Evolutionary conservation across 2,329 filamentous ascomycete species (phyloP).

Genomic region (Sodiomyces alkalinus): DNA sequence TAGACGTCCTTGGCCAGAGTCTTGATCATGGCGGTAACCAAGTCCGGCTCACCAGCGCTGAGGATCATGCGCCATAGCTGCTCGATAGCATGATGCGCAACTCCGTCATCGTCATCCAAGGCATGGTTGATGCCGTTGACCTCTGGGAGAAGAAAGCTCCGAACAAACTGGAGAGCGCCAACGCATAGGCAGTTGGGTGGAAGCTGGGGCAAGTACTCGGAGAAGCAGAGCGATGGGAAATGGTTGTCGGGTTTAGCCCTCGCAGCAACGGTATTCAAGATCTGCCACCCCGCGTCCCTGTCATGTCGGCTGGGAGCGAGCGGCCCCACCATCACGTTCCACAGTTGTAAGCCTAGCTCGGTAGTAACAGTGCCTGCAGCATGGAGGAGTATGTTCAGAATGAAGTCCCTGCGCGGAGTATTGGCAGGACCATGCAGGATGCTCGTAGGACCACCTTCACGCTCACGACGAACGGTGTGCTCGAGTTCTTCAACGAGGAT

Average conservation of each 20-base stretch:
- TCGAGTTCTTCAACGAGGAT: conserved; percentile 52
- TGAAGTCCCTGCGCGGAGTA: conserved; percentile 39
- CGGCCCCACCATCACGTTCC: conserved; percentile 57
- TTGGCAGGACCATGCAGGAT: conserved; percentile 33
- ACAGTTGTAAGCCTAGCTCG: conserved; percentile 49
- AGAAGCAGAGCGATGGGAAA: conserved; percentile 39
- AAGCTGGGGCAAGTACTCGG: conserved; percentile 40
- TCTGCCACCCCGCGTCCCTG: conserved; percentile 53
- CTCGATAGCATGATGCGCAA: conserved; percentile 42
- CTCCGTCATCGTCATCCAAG: conserved; percentile 34
- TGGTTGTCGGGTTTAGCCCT: conserved; percentile 31
- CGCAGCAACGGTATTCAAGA: conserved; percentile 35
- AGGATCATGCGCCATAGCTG: conserved; percentile 76
- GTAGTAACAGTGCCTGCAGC: conserved; percentile 46
- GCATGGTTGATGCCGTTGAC: conserved; percentile 28
- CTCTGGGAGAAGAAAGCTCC: conserved; percentile 30
- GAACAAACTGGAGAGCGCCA: conserved; percentile 49
- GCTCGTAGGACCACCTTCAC: conserved; percentile 22
- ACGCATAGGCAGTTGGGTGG: conserved; percentile 41
- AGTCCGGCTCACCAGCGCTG: conserved; percentile 47
- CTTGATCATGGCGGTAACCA: conserved; percentile 41
- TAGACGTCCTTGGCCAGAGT: conserved; percentile 60
- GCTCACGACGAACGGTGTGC: conserved; percentile 29
- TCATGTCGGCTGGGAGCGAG: conserved; percentile 43
- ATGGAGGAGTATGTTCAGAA: conserved; percentile 40